Evolutionary conservation across 2,329 filamentous ascomycete species (phyloP).

Genomic region (Epichloe festucae): DNA sequence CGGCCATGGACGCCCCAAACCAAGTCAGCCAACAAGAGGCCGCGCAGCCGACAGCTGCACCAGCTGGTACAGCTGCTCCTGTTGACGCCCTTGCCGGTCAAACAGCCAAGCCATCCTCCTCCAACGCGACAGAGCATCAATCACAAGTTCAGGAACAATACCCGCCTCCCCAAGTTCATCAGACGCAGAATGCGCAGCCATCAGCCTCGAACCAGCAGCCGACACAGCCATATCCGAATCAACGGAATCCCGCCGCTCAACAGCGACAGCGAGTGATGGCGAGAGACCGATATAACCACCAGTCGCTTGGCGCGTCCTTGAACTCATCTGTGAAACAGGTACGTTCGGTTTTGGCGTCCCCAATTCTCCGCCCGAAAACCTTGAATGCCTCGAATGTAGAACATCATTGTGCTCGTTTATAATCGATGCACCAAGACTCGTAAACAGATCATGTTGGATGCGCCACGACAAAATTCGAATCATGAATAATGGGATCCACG

Average conservation of each 20-base stretch:
- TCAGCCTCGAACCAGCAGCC: constrained; percentile 5
- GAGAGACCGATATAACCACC: constrained; percentile 44
- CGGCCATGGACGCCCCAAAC: constrained; percentile 3
- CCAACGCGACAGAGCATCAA: background rate
- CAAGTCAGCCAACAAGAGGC: background rate
- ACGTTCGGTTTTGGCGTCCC: constrained; percentile 16
- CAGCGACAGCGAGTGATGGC: constrained; percentile 16
- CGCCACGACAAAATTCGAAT: no score
- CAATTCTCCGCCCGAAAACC: background rate
- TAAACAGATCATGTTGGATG: background rate
- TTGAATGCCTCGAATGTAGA: background rate
- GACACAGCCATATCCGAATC: constrained; percentile 6
- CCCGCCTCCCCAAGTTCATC: background rate
- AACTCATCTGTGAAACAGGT: constrained; percentile 59
- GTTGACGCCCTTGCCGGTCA: background rate
- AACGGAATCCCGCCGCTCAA: constrained; percentile 11
- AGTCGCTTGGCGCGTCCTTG: constrained; percentile 53
- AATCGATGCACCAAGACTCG: background rate
- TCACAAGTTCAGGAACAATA: constrained; percentile 9
- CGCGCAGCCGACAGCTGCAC: background rate
- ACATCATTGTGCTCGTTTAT: background rate
- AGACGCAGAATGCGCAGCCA: constrained; percentile 7
- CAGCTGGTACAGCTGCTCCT: constrained; percentile 1
- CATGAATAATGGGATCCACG: background rate
- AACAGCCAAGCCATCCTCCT: background rate